Conservation (phyloP, 129 eudicot species). For the Smallanthus sonchifolius region DNA sequence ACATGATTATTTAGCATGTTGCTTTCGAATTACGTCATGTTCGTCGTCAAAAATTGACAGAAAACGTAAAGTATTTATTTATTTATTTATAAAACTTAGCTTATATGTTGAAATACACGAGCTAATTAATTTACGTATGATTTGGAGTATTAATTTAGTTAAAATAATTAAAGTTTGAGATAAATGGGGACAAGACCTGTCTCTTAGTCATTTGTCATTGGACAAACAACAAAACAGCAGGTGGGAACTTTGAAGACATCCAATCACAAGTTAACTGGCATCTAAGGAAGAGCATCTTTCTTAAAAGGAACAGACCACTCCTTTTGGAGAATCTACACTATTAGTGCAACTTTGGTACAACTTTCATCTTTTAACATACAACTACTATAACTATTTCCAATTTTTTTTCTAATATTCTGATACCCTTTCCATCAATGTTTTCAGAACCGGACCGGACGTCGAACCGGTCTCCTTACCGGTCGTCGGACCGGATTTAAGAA, state of each 20-base stretch:
- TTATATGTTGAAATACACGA: not conserved
- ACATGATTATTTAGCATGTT: not conserved
- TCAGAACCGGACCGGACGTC: too few species aligned
- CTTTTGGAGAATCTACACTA: slow-evolving; percentile 11
- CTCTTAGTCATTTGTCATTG: slow-evolving; percentile 28
- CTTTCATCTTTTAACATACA: not conserved
- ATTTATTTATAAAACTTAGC: not conserved
- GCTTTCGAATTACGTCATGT: not conserved
- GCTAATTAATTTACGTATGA: not conserved
- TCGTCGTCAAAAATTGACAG: not conserved
- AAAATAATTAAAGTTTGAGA: not conserved
- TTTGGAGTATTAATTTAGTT: not conserved
- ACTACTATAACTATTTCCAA: not conserved
- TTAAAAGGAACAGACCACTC: slow-evolving; percentile 26
- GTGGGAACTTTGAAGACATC: slow-evolving; percentile 41
- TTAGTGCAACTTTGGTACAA: slow-evolving; percentile 5
- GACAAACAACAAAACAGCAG: slow-evolving; percentile 33
- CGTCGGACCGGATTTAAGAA: too few species aligned
- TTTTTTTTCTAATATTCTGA: not conserved
- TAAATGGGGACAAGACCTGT: slow-evolving; percentile 16
- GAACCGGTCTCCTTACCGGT: too few species aligned
- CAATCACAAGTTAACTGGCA: slow-evolving; percentile 39
- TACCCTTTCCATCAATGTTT: slow-evolving; percentile 4
- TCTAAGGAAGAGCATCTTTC: slow-evolving; percentile 31
- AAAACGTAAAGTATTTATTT: not conserved